Evolutionary conservation across 768 basidiomycete species (phyloP), one percentile per base, ranked within the genome.

Genomic region (Phaffia tasmanica): DNA sequence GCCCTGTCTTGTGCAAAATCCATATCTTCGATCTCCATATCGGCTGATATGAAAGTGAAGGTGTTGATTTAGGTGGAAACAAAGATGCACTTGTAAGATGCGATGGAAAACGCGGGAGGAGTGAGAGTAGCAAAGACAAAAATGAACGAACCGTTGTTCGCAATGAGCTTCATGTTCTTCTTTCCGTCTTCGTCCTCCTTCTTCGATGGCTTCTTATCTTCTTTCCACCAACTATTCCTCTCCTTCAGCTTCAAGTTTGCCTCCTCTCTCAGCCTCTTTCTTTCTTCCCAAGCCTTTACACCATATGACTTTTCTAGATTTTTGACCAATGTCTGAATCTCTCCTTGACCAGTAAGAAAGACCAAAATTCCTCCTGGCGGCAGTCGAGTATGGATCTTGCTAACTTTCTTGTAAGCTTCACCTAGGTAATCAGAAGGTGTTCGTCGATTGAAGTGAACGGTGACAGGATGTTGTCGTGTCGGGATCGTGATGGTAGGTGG

Each of bases 291-390:
- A 9, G 84, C 84, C 73, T 83, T 85, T 64, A 75, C 73, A 1
- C 90, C 84, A 72, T 87, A 97, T 72, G 80, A 84, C 55, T 83
- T 82, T 73, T 93, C 87, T 61, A 99, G 76, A 73, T 84, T 86
- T 72, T 83, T 81, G 74, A 89, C 93, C 1, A 95, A 83, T 3
- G 86, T 86, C 18, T 81, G 80, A 71, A 99, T 98, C 78, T 99
- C 95, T 69, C 89, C 88, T 76, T 97, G 94, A 25, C 95, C 95
- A 0, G 95, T 98, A 70, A 98, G 79, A 75, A 95, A 95, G 57
- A 94, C 84, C 58, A 99, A 80, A 47, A 99, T 86, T 3, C 93
- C 95, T 0, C 95, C 95, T 0, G 88, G 84, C 1, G 95, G 95
- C 23, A 99, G 78, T 21, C 90, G 84, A 19, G 87, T 82, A 76